Conservation (phyloP, 1,139 yeast genomes). For the Meyerozyma athensensis region DNA sequence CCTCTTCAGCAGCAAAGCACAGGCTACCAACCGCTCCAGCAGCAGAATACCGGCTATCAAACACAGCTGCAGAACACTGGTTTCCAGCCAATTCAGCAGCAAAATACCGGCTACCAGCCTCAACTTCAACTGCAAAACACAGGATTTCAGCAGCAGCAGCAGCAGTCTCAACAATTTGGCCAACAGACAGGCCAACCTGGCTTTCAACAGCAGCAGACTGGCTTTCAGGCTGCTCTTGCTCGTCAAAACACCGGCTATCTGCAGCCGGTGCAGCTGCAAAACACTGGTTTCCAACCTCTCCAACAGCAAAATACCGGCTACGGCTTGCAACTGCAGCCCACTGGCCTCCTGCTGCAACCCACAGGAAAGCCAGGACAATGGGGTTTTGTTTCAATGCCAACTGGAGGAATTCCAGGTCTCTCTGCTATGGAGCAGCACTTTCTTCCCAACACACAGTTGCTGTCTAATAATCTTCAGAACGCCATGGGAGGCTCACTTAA, state of each 20-base stretch:
- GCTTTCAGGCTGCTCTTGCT: neutral
- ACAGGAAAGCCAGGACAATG: conserved; percentile 80
- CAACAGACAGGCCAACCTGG: conserved; percentile 18
- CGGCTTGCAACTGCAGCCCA: conserved; percentile 28
- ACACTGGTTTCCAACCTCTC: conserved; percentile 9
- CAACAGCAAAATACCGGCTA: conserved; percentile 3
- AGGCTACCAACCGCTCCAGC: conserved; percentile 9
- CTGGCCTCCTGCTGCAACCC: conserved; percentile 49
- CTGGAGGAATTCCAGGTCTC: conserved; percentile 72
- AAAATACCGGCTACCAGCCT: conserved; percentile 14
- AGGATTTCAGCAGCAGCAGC: conserved; percentile 16
- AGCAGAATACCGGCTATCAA: conserved; percentile 54
- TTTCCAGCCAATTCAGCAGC: conserved; percentile 11
- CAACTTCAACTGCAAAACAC: conserved; percentile 15
- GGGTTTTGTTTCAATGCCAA: conserved; percentile 74
- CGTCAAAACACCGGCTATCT: conserved; percentile 5
- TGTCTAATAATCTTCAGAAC: conserved; percentile 41
- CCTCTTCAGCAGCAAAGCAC: conserved; percentile 9
- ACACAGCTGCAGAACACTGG: conserved; percentile 3
- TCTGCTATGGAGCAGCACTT: conserved; percentile 72
- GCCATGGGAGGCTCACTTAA: conserved; percentile 50
- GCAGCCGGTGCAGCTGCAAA: conserved; percentile 13
- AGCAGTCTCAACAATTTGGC: conserved; percentile 13
- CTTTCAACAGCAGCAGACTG: conserved; percentile 8
- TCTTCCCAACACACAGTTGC: conserved; percentile 55